A percentile compares a stretch with the other conserved stretches of the same genome.
These are phyloP conservation scores for Crithidia expoeki DNA, from an alignment of 208 protist species.

Conservation along the genomic window DNA sequence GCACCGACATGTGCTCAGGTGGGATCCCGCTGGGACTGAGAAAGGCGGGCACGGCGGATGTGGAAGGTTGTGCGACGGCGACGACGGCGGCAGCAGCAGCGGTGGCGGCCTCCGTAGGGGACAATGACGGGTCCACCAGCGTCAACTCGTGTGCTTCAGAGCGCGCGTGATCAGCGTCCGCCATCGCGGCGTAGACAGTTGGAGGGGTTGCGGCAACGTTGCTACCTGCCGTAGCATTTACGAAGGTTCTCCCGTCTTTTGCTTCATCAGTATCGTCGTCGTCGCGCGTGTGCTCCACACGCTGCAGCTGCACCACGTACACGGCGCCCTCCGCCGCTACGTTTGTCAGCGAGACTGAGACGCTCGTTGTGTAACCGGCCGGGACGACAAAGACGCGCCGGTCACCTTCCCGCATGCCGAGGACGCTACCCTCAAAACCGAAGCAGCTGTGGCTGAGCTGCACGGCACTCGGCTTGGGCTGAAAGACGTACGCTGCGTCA, in stretches of 20 bases:
- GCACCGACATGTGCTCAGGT: slow-evolving; percentile 68
- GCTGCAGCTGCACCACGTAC: slow-evolving; percentile 63
- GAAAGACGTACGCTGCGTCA: slow-evolving; percentile 48
- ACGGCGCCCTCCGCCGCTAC: slow-evolving; percentile 34
- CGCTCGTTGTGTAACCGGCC: slow-evolving; percentile 27
- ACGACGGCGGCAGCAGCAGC: background rate
- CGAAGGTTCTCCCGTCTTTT: background rate
- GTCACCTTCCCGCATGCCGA: slow-evolving; percentile 65
- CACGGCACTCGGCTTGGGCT: slow-evolving; percentile 41
- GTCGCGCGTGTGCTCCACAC: slow-evolving; percentile 43
- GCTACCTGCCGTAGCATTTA: no score
- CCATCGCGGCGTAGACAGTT: slow-evolving; percentile 33
- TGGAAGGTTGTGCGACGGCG: background rate
- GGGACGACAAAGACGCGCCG: slow-evolving; percentile 54
- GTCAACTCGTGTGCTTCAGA: slow-evolving; percentile 10
- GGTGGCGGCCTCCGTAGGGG: background rate
- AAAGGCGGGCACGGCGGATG: slow-evolving; percentile 22
- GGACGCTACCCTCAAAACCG: slow-evolving; percentile 70
- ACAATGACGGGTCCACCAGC: background rate
- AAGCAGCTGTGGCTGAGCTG: slow-evolving; percentile 39
- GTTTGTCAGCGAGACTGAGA: slow-evolving; percentile 33
- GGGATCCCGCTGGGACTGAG: slow-evolving; percentile 48
- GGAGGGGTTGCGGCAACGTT: slow-evolving; percentile 8
- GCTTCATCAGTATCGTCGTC: background rate
- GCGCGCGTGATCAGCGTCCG: background rate